These are phyloP conservation scores for Elsinoe australis DNA, from an alignment of 2,329 filamentous ascomycete genomes.

Conservation along the genomic window DNA sequence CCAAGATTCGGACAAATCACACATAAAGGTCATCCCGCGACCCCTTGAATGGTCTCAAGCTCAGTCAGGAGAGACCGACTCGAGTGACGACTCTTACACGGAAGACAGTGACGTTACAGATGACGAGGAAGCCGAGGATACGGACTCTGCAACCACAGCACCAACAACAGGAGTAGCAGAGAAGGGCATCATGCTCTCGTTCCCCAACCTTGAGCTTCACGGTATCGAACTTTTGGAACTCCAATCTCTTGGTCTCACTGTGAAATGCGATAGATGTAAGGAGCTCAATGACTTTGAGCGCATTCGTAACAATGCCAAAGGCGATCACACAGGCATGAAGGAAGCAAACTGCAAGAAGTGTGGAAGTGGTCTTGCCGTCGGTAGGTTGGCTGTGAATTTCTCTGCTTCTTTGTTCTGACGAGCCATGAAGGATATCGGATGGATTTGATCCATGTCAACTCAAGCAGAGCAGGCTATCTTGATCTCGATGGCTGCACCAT, in stretches of 20 bases:
- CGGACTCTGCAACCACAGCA: constrained; percentile 31
- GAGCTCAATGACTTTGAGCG: constrained; percentile 61
- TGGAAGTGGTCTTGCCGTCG: constrained; percentile 41
- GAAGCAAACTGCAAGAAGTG: constrained; percentile 50
- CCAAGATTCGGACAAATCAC: constrained; percentile 46
- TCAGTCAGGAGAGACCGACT: constrained; percentile 25
- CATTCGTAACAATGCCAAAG: constrained; percentile 49
- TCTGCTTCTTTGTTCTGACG: constrained; percentile 11
- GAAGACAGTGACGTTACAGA: constrained; percentile 46
- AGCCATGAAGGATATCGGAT: constrained; percentile 41
- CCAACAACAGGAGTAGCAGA: constrained; percentile 44
- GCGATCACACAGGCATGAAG: constrained; percentile 35
- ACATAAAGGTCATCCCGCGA: constrained; percentile 64
- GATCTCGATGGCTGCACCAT: constrained; percentile 68
- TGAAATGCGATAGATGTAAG: constrained; percentile 75
- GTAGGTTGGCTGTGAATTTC: constrained; percentile 24
- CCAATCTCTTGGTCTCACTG: constrained; percentile 56
- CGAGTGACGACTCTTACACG: constrained; percentile 35
- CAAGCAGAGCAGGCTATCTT: constrained; percentile 68
- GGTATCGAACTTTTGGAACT: constrained; percentile 70
- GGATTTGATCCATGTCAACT: constrained; percentile 65
- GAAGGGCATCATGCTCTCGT: constrained; percentile 67
- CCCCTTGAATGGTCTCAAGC: constrained; percentile 64
- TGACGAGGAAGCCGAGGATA: constrained; percentile 36
- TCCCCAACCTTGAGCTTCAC: constrained; percentile 68